These are phyloP conservation scores for Verruconis gallopava DNA, from an alignment of 2,329 filamentous ascomycete genomes.

Conservation along the genomic window DNA sequence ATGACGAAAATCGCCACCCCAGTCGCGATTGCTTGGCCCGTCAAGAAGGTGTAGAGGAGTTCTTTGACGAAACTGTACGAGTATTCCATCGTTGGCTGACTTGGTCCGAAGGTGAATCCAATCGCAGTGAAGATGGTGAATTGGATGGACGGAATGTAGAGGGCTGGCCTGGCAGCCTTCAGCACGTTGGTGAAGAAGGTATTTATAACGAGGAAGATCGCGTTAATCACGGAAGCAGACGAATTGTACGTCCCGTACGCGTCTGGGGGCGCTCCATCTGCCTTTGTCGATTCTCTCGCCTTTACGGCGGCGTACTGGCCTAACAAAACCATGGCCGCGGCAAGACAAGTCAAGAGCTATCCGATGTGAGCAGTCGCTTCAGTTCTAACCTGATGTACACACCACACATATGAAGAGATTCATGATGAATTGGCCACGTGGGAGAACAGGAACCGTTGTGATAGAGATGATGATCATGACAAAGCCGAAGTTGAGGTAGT, in stretches of 20 bases:
- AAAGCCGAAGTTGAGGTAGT: slow-evolving; percentile 3
- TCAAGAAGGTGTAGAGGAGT: background rate
- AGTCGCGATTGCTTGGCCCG: background rate
- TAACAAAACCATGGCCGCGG: background rate
- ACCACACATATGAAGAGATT: background rate
- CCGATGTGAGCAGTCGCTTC: background rate
- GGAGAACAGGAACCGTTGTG: background rate
- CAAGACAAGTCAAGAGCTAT: background rate
- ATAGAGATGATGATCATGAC: background rate
- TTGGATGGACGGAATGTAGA: background rate
- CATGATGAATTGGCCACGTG: background rate
- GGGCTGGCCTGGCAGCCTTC: background rate
- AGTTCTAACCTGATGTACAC: background rate
- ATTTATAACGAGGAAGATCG: background rate
- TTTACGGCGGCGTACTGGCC: background rate
- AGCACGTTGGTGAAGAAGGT: background rate
- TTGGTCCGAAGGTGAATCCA: background rate
- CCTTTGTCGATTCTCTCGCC: background rate
- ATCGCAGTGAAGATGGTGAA: slow-evolving; percentile 1
- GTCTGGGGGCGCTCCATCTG: background rate
- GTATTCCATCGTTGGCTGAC: background rate
- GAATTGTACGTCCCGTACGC: slow-evolving; percentile 2
- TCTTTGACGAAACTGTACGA: background rate
- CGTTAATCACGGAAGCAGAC: background rate
- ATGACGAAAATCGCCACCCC: background rate